Base-by-base conservation (phyloP, 2,329 filamentous ascomycete genomes). In the Colletotrichum brevisporum region DNA sequence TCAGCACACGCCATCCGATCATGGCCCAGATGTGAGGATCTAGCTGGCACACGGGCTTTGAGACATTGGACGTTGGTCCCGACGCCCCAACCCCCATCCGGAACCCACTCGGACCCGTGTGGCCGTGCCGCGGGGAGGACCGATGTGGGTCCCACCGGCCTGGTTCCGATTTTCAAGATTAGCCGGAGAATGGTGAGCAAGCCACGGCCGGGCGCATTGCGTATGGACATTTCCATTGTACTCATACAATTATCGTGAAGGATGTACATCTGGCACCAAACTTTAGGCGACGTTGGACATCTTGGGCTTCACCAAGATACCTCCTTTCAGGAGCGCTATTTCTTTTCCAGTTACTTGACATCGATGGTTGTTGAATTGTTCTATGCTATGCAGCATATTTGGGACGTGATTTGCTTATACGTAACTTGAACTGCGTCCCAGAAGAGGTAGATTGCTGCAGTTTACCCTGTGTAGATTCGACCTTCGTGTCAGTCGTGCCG, bases 401-500 rank as follows among this genome's bases (percentile, higher is more conserved):
- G 75, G 76, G 3, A 70, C 4, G 21, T 24, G 21, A 24, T 24
- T 24, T 24, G 21, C 21, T 24, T 24, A 24, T 24, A 24, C 21
- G 21, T 24, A 73, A n/a, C 75, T 74, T 31, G n/a, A 26, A 55
- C 36, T n/a, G 8, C 8, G 31, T 10, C 10, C 31, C 24, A 12
- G 45, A 16, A 6, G 52, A 64, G 21, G 39, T 57, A 54, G 67
- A 61, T 50, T 81, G 80, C 71, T 81, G 75, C 60, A 78, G 79
- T 68, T 83, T 83, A 68, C 78, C 78, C 59, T 82, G 79, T 71
- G 84, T 92, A 48, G 90, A 90, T 24, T 85, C 87, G 2, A 90
- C 90, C 15, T 86, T 89, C 72, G 90, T 88, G 0, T 90, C 85
- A 21, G 89, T 92, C 63, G 87, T 86, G 2, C 84, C 90, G 74